A percentile compares a stretch with the other conserved stretches of the same genome.
phyloP scores from a whole-genome alignment of 2,329 filamentous ascomycete species.

The Ophiostoma ulmi region DNA sequence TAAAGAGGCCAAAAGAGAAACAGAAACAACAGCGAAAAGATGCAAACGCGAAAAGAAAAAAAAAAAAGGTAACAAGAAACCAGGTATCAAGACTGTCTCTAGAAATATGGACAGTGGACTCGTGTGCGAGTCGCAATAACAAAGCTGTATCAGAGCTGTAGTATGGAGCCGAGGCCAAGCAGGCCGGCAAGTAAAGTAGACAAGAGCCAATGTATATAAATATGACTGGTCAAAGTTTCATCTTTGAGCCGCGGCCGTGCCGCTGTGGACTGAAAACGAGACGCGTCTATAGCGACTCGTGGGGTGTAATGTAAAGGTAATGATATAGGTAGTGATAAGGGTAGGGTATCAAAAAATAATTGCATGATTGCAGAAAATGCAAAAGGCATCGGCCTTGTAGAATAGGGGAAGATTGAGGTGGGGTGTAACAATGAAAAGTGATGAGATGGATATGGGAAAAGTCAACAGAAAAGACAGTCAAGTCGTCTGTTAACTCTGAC shows the following conservation, averaged over 20 bases:
- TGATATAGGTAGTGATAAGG: neutral
- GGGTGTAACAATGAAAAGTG: neutral
- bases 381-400: neutral
- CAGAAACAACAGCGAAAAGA: neutral
- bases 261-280: neutral
- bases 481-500: neutral
- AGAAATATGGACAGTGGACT: conserved; percentile 12
- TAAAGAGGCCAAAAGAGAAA: neutral
- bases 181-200: neutral
- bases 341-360: neutral
- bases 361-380: neutral
- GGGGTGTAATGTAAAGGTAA: neutral
- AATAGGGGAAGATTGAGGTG: neutral
- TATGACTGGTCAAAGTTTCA: neutral
- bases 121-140: neutral
- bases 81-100: conserved; percentile 15
- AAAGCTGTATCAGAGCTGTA: conserved; percentile 2
- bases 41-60: neutral
- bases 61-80: conserved; percentile 6
- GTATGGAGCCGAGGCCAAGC: neutral
- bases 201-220: neutral
- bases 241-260: neutral
- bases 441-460: neutral
- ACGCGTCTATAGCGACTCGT: neutral
- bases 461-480: neutral